Evolutionary conservation across 805 yeast genomes (phyloP).

Genomic region (Yarrowia sp.): DNA sequence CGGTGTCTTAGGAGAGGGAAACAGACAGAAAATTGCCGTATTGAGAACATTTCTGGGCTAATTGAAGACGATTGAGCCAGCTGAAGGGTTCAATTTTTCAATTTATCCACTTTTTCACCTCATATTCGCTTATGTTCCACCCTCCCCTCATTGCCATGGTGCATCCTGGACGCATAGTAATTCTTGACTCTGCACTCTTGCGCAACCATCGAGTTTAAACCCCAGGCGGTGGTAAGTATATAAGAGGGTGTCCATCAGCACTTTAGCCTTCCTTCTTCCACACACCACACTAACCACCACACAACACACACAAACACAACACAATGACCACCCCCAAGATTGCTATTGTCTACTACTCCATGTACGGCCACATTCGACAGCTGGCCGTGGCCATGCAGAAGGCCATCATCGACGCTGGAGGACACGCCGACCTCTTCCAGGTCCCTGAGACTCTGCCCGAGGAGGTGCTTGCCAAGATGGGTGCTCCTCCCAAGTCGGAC

Average conservation of each 20-base stretch:
- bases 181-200: conserved; percentile 25
- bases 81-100: no score
- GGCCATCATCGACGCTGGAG: conserved; percentile 76
- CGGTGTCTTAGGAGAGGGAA: neutral
- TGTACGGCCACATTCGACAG: conserved; percentile 77
- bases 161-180: conserved; percentile 8
- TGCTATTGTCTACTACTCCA: conserved; percentile 80
- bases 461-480: conserved; percentile 65
- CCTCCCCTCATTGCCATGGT: neutral
- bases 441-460: conserved; percentile 77
- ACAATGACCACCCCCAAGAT: conserved; percentile 58
- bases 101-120: no score
- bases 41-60: neutral
- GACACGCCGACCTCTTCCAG: conserved; percentile 73
- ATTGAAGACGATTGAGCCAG: neutral
- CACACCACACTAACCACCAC: neutral
- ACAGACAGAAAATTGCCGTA: no score
- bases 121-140: no score
- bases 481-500: conserved; percentile 61
- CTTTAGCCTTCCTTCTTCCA: neutral
- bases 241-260: neutral
- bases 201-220: conserved; percentile 8
- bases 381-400: conserved; percentile 72
- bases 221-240: neutral
- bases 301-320: neutral